Evolutionary conservation across 2,329 filamentous ascomycete species (phyloP).

Genomic region (Fusarium musae): DNA sequence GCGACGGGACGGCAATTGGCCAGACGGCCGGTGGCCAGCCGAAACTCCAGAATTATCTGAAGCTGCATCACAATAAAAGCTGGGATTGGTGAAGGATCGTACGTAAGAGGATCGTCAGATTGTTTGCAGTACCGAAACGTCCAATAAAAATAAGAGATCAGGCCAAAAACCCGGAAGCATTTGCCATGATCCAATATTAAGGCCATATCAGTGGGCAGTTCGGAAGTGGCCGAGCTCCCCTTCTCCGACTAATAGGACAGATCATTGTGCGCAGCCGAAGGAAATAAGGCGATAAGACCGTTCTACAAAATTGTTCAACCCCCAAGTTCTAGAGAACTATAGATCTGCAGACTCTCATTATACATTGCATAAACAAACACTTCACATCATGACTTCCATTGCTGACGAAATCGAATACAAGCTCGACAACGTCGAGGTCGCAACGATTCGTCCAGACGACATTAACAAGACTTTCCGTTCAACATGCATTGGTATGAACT

Average conservation of each 20-base stretch:
- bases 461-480: slow-evolving; percentile 72
- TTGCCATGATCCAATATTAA: slow-evolving; percentile 17
- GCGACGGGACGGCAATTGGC: neutral
- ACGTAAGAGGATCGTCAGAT: slow-evolving; percentile 7
- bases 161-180: slow-evolving; percentile 2
- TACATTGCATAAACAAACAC: neutral
- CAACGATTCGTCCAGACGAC: slow-evolving; percentile 60
- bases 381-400: slow-evolving; percentile 49
- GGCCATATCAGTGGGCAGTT: slow-evolving; percentile 24
- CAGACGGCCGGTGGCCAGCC: slow-evolving; percentile 4
- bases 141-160: slow-evolving; percentile 16
- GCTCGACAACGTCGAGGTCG: slow-evolving; percentile 64
- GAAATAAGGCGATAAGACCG: slow-evolving; percentile 36
- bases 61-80: neutral
- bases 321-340: neutral
- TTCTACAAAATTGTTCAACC: neutral
- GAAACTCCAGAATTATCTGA: slow-evolving; percentile 6
- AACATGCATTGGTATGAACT: slow-evolving; percentile 67
- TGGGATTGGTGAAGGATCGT: neutral
- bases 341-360: neutral
- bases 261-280: slow-evolving; percentile 12
- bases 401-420: slow-evolving; percentile 64
- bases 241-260: slow-evolving; percentile 29
- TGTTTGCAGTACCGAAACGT: slow-evolving; percentile 16
- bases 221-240: slow-evolving; percentile 49